phyloP scores from a whole-genome alignment of 768 basidiomycete genomes.

The Asterophora parasitica region DNA sequence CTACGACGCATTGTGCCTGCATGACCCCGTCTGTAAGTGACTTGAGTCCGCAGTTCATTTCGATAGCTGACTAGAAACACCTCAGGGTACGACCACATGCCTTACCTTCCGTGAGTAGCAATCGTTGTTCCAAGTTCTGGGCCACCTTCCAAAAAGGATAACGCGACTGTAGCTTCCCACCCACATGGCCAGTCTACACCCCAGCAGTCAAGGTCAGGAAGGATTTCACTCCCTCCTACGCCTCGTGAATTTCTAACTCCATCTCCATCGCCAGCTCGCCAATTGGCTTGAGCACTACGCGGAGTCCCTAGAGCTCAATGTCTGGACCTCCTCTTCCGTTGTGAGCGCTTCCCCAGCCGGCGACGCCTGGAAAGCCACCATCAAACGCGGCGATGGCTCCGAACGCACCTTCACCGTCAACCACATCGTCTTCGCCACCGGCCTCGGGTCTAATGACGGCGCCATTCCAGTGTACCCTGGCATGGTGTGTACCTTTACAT shows the following conservation, averaged over 20 bases:
- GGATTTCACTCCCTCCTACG: neutral
- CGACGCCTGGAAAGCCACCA: slow-evolving; percentile 37
- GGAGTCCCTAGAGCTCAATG: slow-evolving; percentile 53
- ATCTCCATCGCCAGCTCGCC: slow-evolving; percentile 37
- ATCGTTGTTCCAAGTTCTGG: neutral
- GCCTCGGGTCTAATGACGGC: slow-evolving; percentile 43
- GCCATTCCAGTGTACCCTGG: slow-evolving; percentile 43
- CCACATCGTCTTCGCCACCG: slow-evolving; percentile 50
- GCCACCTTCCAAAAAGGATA: neutral
- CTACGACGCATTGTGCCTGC: slow-evolving; percentile 63
- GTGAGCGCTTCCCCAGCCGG: slow-evolving; percentile 29
- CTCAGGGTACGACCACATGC: slow-evolving; percentile 51
- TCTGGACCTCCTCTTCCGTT: slow-evolving; percentile 52
- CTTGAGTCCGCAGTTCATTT: neutral
- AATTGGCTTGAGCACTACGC: slow-evolving; percentile 68
- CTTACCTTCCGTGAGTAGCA: slow-evolving; percentile 50
- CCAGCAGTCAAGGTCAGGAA: slow-evolving; percentile 45
- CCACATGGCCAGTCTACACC: slow-evolving; percentile 53
- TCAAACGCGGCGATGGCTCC: slow-evolving; percentile 30
- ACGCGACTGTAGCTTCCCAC: slow-evolving; percentile 40
- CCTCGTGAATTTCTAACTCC: neutral
- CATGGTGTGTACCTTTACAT: slow-evolving; percentile 27
- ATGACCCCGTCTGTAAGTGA: slow-evolving; percentile 62
- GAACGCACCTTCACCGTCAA: slow-evolving; percentile 38
- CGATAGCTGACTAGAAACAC: slow-evolving; percentile 3